Evolutionary conservation across 345 rosid genomes (phyloP), one percentile per base, ranked within the genome.

Genomic region (Garcia nutans): DNA sequence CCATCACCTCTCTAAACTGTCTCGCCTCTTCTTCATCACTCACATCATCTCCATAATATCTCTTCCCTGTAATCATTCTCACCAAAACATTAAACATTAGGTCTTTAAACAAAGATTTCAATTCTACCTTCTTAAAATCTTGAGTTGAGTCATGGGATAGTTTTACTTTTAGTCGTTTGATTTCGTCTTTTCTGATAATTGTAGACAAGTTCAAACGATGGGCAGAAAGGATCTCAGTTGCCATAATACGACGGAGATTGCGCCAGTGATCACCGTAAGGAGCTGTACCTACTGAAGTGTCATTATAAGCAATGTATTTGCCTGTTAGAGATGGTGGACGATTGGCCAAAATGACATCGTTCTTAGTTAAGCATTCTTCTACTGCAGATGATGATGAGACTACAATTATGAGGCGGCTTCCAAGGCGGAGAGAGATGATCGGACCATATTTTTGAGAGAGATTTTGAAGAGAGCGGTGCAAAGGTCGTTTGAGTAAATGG

Each of bases 191-290:
- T 63, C 87, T 71, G 15, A 86, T 75, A 49, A 62, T 33, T 3
- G 59, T 41, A 45, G 74, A 79, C 54, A 15, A 49, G 44, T 73
- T 45, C 23, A 88, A 81, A 3, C 85, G 81, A 58, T 65, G 55
- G 16, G 78, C 16, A 12, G 91, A 85, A 76, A 87, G 82, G 9
- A 87, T 75, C 33, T 86, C 83, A 12, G 78, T 47, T 16, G 82
- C n/a, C 13, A 76, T 72, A 24, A 87, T 77, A 23, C 87, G 84
- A 55, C 87, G 79, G 45, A 87, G 81, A 81, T 64, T 87, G 20
- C 90, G 84, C 88, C 86, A 85, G 55, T 84, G 90, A 11, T 82
- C 81, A 3, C 88, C 86, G 17, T 81, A 85, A 20, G 87, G 61
- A 3, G 87, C 63, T 7, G 60, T 13, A 3, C 60, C 45, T 56